Percentiles rank a stretch among this genome's conserved stretches.
Conservation (phyloP, 331 rosid genomes). For the Stylosanthes scabra region DNA sequence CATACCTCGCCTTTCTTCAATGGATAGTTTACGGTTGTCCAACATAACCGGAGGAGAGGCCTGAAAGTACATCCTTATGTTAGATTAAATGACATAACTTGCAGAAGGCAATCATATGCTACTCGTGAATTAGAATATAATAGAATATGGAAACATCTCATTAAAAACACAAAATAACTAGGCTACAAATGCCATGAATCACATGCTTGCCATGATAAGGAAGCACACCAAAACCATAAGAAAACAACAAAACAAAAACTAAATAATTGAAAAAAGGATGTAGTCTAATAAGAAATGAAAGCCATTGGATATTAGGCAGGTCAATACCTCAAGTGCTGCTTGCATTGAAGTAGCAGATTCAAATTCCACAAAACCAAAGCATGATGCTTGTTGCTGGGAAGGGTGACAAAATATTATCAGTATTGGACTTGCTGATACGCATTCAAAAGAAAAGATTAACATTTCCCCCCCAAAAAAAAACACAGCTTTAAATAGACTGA, state of each 20-base stretch:
- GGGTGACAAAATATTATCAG: conserved; percentile 8
- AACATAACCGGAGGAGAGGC: conserved; percentile 69
- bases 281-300: not conserved
- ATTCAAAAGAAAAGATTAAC: not conserved
- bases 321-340: conserved; percentile 68
- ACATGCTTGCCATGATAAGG: not conserved
- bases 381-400: conserved; percentile 72
- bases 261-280: not conserved
- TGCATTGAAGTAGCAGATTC: conserved; percentile 76
- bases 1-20: conserved; percentile 89
- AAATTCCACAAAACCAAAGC: conserved; percentile 90
- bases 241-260: not conserved
- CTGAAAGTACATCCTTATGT: conserved; percentile 40
- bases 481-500: conserved; percentile 17
- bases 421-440: not conserved
- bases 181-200: not conserved
- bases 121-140: not conserved
- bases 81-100: conserved; percentile 1
- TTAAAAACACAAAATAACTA: not conserved
- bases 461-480: not conserved
- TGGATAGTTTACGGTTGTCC: conserved; percentile 52
- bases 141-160: not conserved
- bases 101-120: not conserved
- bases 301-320: not conserved
- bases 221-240: not conserved